phyloP scores from a whole-genome alignment of 1,139 yeast species.

The Pneumocystis jirovecii region DNA sequence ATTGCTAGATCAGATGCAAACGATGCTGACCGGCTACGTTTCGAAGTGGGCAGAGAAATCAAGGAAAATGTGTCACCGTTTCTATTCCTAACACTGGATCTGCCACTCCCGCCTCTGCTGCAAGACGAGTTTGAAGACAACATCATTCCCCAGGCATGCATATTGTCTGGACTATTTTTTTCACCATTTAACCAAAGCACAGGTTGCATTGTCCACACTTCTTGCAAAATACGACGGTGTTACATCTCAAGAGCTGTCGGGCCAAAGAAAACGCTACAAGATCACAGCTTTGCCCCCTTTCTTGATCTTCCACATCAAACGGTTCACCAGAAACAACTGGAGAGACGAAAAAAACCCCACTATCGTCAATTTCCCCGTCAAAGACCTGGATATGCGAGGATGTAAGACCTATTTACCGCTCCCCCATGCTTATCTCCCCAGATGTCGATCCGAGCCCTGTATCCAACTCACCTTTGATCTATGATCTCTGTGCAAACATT shows the following conservation, averaged over 20 bases:
- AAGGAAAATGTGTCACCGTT: conserved; percentile 30
- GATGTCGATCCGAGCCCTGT: conserved; percentile 10
- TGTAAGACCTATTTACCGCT: conserved; percentile 20
- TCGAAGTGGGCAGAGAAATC: conserved; percentile 17
- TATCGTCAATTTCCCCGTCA: conserved; percentile 45
- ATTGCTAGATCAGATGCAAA: conserved; percentile 19
- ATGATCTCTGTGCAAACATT: conserved; percentile 38
- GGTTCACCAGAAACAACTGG: conserved; percentile 30
- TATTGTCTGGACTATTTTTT: too few species aligned
- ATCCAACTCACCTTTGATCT: conserved; percentile 21
- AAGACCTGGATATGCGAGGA: conserved; percentile 30
- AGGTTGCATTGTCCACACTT: conserved; percentile 31
- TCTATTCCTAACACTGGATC: conserved; percentile 42
- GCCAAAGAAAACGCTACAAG: conserved; percentile 28
- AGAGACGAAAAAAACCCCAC: conserved; percentile 41
- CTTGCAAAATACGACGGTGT: conserved; percentile 35
- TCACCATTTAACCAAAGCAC: background rate
- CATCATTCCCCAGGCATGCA: conserved; percentile 35
- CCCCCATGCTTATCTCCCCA: too few species aligned
- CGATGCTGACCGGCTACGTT: conserved; percentile 20
- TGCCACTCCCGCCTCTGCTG: conserved; percentile 46
- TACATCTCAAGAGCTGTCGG: conserved; percentile 24
- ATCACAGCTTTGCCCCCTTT: conserved; percentile 38
- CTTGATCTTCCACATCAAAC: conserved; percentile 41
- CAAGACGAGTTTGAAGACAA: conserved; percentile 29